Evolutionary conservation across 23 red algal species (phyloP).

Genomic region (Gracilariopsis chorda): DNA sequence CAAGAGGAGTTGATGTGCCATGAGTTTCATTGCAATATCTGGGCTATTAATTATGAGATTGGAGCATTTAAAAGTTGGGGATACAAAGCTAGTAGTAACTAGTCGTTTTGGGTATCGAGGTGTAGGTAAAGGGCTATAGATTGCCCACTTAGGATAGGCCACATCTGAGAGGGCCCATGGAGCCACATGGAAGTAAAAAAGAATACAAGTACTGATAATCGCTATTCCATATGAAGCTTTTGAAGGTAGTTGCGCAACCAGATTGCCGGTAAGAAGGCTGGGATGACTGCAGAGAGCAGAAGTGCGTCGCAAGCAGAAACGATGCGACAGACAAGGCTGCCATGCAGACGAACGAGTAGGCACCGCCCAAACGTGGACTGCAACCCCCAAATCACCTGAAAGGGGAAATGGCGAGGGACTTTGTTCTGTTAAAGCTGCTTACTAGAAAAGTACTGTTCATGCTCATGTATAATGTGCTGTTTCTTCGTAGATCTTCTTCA

Average conservation of each 20-base stretch:
- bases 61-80: no score
- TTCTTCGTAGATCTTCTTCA: neutral
- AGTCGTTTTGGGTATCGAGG: no score
- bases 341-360: slow-evolving; percentile 54
- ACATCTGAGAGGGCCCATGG: no score
- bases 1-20: no score
- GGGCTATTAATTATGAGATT: no score
- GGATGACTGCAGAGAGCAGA: neutral
- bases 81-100: no score
- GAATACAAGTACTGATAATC: no score
- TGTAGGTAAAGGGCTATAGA: no score
- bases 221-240: neutral
- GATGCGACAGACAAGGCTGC: slow-evolving; percentile 26
- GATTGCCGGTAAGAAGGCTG: neutral
- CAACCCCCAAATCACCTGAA: slow-evolving; percentile 61
- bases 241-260: neutral
- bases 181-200: no score
- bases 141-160: no score
- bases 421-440: slow-evolving; percentile 29
- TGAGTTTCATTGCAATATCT: no score
- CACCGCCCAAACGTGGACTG: slow-evolving; percentile 55
- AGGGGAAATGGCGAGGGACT: slow-evolving; percentile 35
- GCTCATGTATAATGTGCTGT: slow-evolving; percentile 26
- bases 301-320: slow-evolving; percentile 23
- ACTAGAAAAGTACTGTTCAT: slow-evolving; percentile 43